Base-by-base conservation (phyloP, 768 basidiomycete genomes). In the Goffeauzyma gilvescens region DNA sequence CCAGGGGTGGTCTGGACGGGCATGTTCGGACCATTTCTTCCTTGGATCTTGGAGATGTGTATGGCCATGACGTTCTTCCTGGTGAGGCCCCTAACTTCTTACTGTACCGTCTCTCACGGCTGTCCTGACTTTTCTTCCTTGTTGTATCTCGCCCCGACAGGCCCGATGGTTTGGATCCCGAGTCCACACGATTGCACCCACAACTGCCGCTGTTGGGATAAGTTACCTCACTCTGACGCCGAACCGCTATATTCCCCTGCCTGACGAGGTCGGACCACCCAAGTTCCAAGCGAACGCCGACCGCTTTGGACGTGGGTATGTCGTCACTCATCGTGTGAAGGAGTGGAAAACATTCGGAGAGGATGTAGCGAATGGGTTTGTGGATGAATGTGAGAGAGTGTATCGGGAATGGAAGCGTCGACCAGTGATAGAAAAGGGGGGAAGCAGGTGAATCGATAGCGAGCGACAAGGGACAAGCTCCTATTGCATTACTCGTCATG, bases 1-100 rank as follows among this genome's bases (percentile, higher is more conserved):
- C 47, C 47, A 2, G 47, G 47, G 23, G 35, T 49, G 15, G 47
- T 41, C 17, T 25, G 31, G 32, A 49, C 47, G 35, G 42, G 47
- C 24, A 39, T 49, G 42, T 49, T 49, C 28, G 37, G 24, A 23
- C 37, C 40, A 8, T 49, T 31, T 18, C 26, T 49, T 8, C 47
- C 47, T 14, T 42, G 33, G 23, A 5, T 49, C 36, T 15, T 49
- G 34, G 36, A 44, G 34, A 34, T 42, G 41, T 8, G 14, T 12
- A 44, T 44, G 42, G 36, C 40, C 2, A n/a, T 44, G 35, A 31
- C 34, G 2, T 44, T 49, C 9, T 40, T 44, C 31, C 26, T 49
- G 6, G 47, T 49, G 13, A 44, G 46, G 21, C 4, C 28, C 9
- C 42, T 13, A n/a, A n/a, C n/a, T n/a, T n/a, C n/a, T n/a, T n/a